Base-by-base conservation (phyloP, 352 stramenopile genomes). In the Phytophthora vignae region DNA sequence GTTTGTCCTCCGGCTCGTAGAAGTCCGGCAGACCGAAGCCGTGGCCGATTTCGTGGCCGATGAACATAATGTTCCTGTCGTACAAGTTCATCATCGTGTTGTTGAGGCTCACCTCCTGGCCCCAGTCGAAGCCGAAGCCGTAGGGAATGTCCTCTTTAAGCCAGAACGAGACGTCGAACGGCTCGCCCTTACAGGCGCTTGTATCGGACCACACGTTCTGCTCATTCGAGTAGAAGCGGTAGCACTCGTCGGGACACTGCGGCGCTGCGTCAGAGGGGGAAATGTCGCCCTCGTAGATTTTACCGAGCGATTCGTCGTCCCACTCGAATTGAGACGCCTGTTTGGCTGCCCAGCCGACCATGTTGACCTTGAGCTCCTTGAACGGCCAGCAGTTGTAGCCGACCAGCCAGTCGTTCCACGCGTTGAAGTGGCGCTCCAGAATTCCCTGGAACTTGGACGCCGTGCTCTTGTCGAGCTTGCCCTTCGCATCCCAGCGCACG, bases 321-420 rank as follows among this genome's bases (percentile, higher is more conserved):
- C 69, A 76, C 25, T 60, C 52, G 17, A 76, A 69, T 44, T 73
- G 64, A 6, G 69, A 55, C 44, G 49, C 42, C 27, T 69, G 52
- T 44, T 64, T 76, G 0, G 69, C 27, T n/a, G 69, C 69, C 63
- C 63, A 76, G 15, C 69, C 69, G 4, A 76, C 69, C 44, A 76
- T 68, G 19, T 71, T 69, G n/a, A 76, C 46, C 56, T 59, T 71
- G 33, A 76, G 17, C 11, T 73, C 12, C 9, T 10, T 68, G 40
- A 69, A 76, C 8, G 69, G 69, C 69, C 69, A 76, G 52, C 63
- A 76, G 19, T 67, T 71, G 63, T 76, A 76, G 29, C 64, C 63
- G 7, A 64, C 64, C 3, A 76, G 52, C 69, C 69, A 76, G 19
- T 54, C 55, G 57, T 76, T 76, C 69, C 69, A 76, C 52, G 48